phyloP scores from a whole-genome alignment of 2,329 filamentous ascomycete species.

The Drechmeria coniospora region DNA sequence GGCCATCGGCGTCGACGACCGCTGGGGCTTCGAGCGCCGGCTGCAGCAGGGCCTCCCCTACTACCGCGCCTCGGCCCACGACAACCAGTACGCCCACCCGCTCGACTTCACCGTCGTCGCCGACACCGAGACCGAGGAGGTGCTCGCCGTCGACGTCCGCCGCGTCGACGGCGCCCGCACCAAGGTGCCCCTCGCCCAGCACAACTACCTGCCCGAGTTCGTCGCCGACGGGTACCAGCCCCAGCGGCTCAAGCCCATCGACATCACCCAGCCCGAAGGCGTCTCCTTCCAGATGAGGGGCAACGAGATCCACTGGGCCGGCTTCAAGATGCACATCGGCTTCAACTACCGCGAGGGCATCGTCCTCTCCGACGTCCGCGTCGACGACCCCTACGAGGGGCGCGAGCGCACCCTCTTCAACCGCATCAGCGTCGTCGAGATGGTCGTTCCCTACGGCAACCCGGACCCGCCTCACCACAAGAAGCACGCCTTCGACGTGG shows the following conservation, averaged over 20 bases:
- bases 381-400: slow-evolving; percentile 32
- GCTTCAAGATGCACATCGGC: slow-evolving; percentile 56
- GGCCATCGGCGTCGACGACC: slow-evolving; percentile 71
- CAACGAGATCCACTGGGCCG: slow-evolving; percentile 40
- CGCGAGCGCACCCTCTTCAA: slow-evolving; percentile 46
- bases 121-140: slow-evolving; percentile 31
- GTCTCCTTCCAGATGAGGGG: slow-evolving; percentile 30
- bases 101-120: slow-evolving; percentile 30
- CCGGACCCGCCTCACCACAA: slow-evolving; percentile 46
- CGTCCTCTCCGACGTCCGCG: slow-evolving; percentile 53
- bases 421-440: slow-evolving; percentile 51
- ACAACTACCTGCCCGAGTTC: slow-evolving; percentile 22
- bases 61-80: slow-evolving; percentile 56
- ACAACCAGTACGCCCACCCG: slow-evolving; percentile 46
- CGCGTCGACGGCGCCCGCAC: slow-evolving; percentile 31
- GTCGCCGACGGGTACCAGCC: slow-evolving; percentile 19
- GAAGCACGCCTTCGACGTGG: slow-evolving; percentile 56
- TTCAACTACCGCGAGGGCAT: slow-evolving; percentile 59
- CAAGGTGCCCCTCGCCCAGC: slow-evolving; percentile 22
- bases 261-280: slow-evolving; percentile 23
- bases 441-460: slow-evolving; percentile 56
- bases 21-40: slow-evolving; percentile 55
- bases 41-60: slow-evolving; percentile 74
- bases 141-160: slow-evolving; percentile 27
- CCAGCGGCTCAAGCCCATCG: slow-evolving; percentile 20